Conservation (phyloP, 1,284 basidiomycete species). For the Phellopilus nigrolimitatus region DNA sequence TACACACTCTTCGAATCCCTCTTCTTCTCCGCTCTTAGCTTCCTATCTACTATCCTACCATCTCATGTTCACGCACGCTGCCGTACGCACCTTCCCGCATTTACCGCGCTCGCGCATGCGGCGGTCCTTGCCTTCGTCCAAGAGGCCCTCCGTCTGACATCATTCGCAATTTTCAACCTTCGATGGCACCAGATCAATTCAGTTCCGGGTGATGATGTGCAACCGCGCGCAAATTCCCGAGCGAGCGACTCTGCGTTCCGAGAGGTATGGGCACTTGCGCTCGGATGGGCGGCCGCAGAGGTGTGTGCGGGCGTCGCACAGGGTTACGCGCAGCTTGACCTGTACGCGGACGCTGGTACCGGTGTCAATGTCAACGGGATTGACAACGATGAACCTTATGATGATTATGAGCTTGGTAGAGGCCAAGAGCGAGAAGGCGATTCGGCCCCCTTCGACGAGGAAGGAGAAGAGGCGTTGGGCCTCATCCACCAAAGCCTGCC, state of each 20-base stretch:
- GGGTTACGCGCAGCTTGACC: conserved; percentile 58
- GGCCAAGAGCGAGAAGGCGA: conserved; percentile 27
- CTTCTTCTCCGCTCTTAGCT: conserved; percentile 25
- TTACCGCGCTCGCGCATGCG: conserved; percentile 44
- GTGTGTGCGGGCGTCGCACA: conserved; percentile 57
- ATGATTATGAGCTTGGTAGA: too few species aligned
- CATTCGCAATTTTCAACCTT: conserved; percentile 43
- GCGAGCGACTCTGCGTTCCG: conserved; percentile 55
- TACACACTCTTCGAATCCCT: conserved; percentile 32
- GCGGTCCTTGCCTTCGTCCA: conserved; percentile 45
- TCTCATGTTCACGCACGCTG: conserved; percentile 22
- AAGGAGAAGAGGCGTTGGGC: background rate
- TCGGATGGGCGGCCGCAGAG: conserved; percentile 67
- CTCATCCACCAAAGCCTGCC: background rate
- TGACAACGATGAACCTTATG: too few species aligned
- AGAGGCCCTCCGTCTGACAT: conserved; percentile 48
- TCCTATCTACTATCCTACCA: background rate
- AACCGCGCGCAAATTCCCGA: conserved; percentile 42
- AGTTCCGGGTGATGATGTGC: conserved; percentile 38
- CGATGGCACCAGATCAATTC: conserved; percentile 11
- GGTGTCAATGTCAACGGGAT: too few species aligned
- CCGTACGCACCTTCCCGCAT: conserved; percentile 23
- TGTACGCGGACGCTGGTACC: conserved; percentile 63
- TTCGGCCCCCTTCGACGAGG: conserved; percentile 2
- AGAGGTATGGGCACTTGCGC: conserved; percentile 67